Conservation (phyloP, 208 protist genomes). For the Leishmania arabica region DNA sequence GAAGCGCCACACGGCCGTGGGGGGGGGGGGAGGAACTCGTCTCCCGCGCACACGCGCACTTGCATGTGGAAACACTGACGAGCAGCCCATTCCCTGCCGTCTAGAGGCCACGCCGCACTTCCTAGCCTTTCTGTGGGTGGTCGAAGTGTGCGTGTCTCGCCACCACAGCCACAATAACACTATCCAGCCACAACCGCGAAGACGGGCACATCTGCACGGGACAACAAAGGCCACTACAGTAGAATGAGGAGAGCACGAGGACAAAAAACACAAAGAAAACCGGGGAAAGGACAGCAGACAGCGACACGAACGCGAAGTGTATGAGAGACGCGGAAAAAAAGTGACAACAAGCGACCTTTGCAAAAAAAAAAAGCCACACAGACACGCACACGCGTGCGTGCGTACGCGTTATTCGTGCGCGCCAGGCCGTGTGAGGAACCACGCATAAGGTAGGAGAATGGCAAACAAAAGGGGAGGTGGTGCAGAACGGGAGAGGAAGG, state of each 20-base stretch:
- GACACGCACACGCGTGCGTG: background rate
- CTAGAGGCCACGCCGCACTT: background rate
- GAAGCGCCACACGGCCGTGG: background rate
- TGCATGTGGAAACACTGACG: background rate
- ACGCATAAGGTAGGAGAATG: background rate
- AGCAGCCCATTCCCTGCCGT: background rate
- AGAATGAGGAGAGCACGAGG: background rate
- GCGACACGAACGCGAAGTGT: too few relatives aligned
- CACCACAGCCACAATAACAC: background rate
- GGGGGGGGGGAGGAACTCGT: background rate
- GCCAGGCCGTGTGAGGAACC: background rate
- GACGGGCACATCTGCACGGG: background rate
- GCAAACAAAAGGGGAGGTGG: background rate
- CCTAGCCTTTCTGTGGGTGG: background rate
- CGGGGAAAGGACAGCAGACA: too few relatives aligned
- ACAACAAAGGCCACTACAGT: background rate
- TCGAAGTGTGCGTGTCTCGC: background rate
- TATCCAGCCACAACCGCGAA: background rate
- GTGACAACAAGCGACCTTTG: background rate
- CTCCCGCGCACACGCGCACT: background rate
- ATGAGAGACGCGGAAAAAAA: background rate
- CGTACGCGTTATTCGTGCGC: background rate
- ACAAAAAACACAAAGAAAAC: too few relatives aligned
- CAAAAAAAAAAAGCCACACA: background rate
- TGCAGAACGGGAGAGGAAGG: background rate